A percentile compares a stretch with the other conserved stretches of the same genome.
Evolutionary conservation across 2,329 filamentous ascomycete species (phyloP).

Genomic region (Cephalotrichum gorgonifer): DNA sequence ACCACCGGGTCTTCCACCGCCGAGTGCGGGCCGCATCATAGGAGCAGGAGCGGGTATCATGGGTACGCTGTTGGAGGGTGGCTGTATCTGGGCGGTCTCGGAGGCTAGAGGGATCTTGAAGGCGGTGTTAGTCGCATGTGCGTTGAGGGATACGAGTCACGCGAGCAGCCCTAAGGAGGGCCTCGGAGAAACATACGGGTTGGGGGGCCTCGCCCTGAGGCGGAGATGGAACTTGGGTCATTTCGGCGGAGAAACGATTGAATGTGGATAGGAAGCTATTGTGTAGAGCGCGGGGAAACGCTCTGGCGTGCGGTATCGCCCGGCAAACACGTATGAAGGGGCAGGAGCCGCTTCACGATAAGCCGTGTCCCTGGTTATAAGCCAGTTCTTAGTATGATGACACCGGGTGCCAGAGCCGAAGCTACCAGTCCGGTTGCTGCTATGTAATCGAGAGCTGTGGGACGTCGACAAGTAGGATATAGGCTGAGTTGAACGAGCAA

Average conservation of each 20-base stretch:
- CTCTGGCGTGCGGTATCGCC: background rate
- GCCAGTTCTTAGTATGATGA: background rate
- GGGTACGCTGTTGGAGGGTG: conserved; percentile 25
- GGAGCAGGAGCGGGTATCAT: conserved; percentile 69
- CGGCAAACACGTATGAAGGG: background rate
- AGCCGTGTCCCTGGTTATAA: background rate
- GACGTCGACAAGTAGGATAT: background rate
- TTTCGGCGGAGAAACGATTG: background rate
- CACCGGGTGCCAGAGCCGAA: background rate
- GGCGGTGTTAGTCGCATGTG: conserved; percentile 3
- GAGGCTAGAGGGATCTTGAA: conserved; percentile 14
- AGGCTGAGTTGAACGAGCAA: background rate
- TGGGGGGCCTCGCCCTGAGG: conserved; percentile 5
- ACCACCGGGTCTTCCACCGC: conserved; percentile 52
- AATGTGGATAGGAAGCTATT: background rate
- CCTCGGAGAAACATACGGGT: conserved; percentile 3
- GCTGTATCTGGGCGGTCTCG: conserved; percentile 13
- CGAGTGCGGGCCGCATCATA: conserved; percentile 73
- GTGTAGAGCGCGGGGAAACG: background rate
- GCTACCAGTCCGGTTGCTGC: background rate
- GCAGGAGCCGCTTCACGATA: background rate
- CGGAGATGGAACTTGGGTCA: conserved; percentile 4
- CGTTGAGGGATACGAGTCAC: background rate
- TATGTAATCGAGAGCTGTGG: background rate
- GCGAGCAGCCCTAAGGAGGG: background rate